Evolutionary conservation across 495 filamentous ascomycete genomes (phyloP).

Genomic region (Neurospora africana): DNA sequence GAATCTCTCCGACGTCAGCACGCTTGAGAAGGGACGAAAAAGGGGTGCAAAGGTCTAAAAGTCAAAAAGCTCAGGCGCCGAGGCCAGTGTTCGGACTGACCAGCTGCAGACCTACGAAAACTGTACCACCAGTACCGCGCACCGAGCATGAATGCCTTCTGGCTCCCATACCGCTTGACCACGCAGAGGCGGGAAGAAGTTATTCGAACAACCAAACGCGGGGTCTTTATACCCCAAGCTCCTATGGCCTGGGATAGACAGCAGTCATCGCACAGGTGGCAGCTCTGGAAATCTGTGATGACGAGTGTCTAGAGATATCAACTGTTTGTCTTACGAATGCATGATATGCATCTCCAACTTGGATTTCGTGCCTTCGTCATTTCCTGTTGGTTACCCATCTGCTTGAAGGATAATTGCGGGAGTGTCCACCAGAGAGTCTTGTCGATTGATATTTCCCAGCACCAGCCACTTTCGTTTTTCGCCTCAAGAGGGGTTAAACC

Average conservation of each 20-base stretch:
- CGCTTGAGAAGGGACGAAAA: not conserved
- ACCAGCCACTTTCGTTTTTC: not conserved
- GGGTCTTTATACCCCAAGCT: not conserved
- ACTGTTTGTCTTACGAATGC: not conserved
- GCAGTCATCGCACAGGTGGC: not conserved
- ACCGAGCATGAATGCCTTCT: not conserved
- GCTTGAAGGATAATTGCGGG: not conserved
- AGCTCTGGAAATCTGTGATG: not conserved
- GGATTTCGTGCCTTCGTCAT: not conserved
- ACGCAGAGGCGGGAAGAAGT: not conserved
- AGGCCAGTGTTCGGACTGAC: not conserved
- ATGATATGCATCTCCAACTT: not conserved
- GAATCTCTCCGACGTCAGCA: not conserved
- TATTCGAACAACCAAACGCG: not conserved
- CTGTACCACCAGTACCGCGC: not conserved
- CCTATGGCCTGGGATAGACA: not conserved
- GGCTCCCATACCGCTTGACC: not conserved
- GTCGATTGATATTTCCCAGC: not conserved
- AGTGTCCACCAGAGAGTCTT: not conserved
- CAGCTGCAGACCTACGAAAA: not conserved
- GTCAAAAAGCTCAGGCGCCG: not conserved
- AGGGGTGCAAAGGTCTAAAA: not conserved
- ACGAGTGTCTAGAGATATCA: not conserved
- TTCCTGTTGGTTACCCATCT: not conserved
- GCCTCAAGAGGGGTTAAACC: not conserved